phyloP scores from a whole-genome alignment of 352 stramenopile genomes.

The Pythium dissotocum region DNA sequence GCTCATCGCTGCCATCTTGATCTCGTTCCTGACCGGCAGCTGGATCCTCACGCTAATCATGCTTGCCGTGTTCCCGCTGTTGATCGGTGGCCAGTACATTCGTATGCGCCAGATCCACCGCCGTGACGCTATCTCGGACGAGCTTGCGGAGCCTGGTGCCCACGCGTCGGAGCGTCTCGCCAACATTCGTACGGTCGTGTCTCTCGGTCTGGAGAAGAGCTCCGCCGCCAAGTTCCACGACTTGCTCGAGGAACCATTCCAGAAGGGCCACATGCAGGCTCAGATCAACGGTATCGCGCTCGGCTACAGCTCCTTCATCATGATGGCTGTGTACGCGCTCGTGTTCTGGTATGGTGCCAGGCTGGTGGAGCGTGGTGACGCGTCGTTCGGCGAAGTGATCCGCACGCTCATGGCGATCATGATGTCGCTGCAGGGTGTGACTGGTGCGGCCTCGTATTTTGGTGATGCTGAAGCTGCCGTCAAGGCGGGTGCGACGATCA shows the following conservation, averaged over 20 bases:
- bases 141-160: constrained; percentile 29
- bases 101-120: constrained; percentile 26
- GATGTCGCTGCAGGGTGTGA: constrained; percentile 32
- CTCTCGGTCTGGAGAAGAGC: constrained; percentile 27
- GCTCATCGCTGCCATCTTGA: constrained; percentile 31
- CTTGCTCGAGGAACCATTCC: constrained; percentile 25
- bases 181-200: constrained; percentile 36
- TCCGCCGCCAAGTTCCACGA: constrained; percentile 21
- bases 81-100: constrained; percentile 29
- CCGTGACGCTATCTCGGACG: constrained; percentile 5
- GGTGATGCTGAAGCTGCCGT: constrained; percentile 1
- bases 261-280: constrained; percentile 22
- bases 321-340: constrained; percentile 37
- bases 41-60: constrained; percentile 54
- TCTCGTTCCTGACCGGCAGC: constrained; percentile 40
- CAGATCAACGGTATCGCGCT: constrained; percentile 34
- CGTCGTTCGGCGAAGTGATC: constrained; percentile 36
- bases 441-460: constrained; percentile 19
- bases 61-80: constrained; percentile 41
- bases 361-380: constrained; percentile 30
- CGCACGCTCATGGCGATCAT: constrained; percentile 40
- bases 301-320: constrained; percentile 61
- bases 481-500: constrained; percentile 1
- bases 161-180: constrained; percentile 33
- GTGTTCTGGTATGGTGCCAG: constrained; percentile 50